phyloP scores from a whole-genome alignment of 768 basidiomycete genomes.

The Boletus bicolor region DNA sequence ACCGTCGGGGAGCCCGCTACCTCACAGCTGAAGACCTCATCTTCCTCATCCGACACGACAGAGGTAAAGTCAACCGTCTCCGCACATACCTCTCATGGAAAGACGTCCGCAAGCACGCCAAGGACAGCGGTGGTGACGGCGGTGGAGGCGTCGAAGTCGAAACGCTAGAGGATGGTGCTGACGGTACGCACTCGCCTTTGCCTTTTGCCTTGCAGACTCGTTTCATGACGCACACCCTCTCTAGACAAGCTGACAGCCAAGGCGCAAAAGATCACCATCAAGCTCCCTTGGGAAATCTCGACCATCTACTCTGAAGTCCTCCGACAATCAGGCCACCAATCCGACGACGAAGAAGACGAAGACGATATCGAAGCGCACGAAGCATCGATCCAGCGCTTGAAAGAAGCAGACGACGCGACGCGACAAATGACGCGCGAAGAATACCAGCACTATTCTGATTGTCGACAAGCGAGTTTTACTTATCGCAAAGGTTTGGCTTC shows the following conservation, averaged over 20 bases:
- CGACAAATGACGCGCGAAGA: constrained; percentile 95
- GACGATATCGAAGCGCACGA: constrained; percentile 95
- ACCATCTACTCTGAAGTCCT: constrained; percentile 91
- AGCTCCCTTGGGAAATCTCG: constrained; percentile 92
- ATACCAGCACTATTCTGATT: constrained; percentile 96
- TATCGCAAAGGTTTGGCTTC: constrained; percentile 80
- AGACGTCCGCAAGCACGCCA: constrained; percentile 92
- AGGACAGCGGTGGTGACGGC: constrained; percentile 82
- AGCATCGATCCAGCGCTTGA: constrained; percentile 84
- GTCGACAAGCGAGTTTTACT: constrained; percentile 94
- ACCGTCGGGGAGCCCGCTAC: constrained; percentile 78
- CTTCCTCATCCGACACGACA: constrained; percentile 92
- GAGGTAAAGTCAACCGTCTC: constrained; percentile 89
- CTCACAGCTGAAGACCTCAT: constrained; percentile 93
- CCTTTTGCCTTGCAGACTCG: no score
- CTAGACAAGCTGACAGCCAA: constrained; percentile 77
- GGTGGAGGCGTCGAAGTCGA: constrained; percentile 82
- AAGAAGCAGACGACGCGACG: constrained; percentile 95
- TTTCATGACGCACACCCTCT: neutral
- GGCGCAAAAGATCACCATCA: constrained; percentile 90
- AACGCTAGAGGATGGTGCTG: constrained; percentile 77
- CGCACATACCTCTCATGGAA: constrained; percentile 96
- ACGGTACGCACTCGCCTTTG: constrained; percentile 46
- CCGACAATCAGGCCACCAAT: constrained; percentile 68
- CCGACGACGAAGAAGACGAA: constrained; percentile 95